Base-by-base conservation (phyloP, 257 asterid species). In the Perilla frutescens region DNA sequence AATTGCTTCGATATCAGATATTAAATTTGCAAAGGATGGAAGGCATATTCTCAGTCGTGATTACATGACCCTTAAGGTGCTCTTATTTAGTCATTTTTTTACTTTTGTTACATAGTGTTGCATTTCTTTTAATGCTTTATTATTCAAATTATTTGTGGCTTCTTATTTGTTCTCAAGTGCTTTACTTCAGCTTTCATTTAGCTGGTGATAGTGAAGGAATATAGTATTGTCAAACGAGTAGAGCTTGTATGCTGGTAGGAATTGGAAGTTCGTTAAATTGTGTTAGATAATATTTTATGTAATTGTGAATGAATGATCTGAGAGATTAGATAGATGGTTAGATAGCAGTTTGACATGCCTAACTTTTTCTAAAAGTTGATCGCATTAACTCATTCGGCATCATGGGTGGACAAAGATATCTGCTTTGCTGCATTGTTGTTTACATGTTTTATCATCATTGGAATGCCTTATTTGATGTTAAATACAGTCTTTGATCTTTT, bases 11-110 rank as follows among this genome's bases (percentile, higher is more conserved):
- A 85, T 96, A 77, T 96, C 99, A 79, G 99, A 96, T 87, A 90
- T 96, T 79, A 92, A 96, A 87, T 96, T 96, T 82, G 92, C 96
- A 41, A 92, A 71, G 90, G 88, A 88, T 79, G 98, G 98, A 73
- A 87, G 99, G 90, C 82, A 90, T 72, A 84, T 96, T 72, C 91
- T 96, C 69, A 92, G 99, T 77, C 97, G 99, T 75, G 99, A 96
- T 83, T 96, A 96, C 87, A 96, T 96, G 99, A 90, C 98, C 86
- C 97, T 96, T 60, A 96, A 96, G 99, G 99, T 88, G 61, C 67
- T 66, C 50, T 45, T 55, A 36, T 74, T 32, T 13, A 31, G 51
- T 56, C 72, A 14, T 62, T 76, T 72, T 31, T 50, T 10, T 69
- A 41, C 20, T 15, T 62, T 15, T 40, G 31, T 61, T 60, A 12